Conservation (phyloP, 129 eudicot genomes). For the Flaveria brownii region DNA sequence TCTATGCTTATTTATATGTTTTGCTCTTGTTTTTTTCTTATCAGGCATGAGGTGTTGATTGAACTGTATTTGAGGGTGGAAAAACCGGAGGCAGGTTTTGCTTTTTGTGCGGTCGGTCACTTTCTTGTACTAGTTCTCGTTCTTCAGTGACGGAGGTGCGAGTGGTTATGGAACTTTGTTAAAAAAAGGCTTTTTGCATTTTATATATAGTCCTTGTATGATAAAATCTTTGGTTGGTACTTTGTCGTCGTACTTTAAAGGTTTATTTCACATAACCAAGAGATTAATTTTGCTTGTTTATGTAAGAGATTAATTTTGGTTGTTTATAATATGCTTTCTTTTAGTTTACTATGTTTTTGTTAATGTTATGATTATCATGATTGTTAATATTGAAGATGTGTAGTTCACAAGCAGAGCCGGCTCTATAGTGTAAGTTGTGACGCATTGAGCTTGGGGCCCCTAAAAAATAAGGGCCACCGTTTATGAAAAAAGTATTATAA, state of each 20-base stretch:
- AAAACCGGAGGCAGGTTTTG: constrained; percentile 48
- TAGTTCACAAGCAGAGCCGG: no score
- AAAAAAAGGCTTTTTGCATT: constrained; percentile 16
- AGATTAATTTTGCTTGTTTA: background rate
- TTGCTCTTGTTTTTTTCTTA: background rate
- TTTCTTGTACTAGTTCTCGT: constrained; percentile 21
- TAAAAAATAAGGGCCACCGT: no score
- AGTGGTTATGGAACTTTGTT: constrained; percentile 38
- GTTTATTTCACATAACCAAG: background rate
- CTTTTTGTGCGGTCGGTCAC: constrained; percentile 44
- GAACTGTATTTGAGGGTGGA: constrained; percentile 37
- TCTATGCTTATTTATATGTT: background rate
- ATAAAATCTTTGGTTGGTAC: constrained; percentile 33
- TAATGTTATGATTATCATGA: background rate
- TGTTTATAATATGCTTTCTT: constrained; percentile 5
- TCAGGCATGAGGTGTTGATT: constrained; percentile 62
- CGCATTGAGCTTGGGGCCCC: no score
- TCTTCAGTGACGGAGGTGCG: constrained; percentile 13
- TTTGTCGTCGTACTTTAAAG: constrained; percentile 22
- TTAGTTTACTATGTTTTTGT: background rate
- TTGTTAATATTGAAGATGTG: no score
- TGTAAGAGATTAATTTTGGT: background rate
- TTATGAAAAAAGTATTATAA: no score
- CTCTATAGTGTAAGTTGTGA: no score
- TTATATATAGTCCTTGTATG: constrained; percentile 32